These are phyloP conservation scores for Podaxis sp. DNA, from an alignment of 768 basidiomycete species.

Conservation along the genomic window DNA sequence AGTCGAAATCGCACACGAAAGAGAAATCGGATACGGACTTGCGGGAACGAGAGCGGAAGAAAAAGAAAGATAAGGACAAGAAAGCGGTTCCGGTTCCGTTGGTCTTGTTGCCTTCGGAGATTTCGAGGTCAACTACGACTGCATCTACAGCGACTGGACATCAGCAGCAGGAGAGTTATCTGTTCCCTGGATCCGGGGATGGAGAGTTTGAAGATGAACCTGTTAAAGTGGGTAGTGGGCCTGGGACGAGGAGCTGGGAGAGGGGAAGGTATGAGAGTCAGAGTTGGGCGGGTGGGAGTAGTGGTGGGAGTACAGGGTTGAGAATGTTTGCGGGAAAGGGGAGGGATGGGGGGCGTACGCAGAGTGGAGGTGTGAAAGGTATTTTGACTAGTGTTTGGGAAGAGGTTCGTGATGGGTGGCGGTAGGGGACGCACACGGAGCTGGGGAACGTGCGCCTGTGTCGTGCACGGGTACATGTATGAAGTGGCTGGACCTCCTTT, in stretches of 20 bases:
- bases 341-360: slow-evolving; percentile 79
- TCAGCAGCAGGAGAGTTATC: slow-evolving; percentile 47
- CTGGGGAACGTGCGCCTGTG: too few relatives aligned
- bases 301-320: slow-evolving; percentile 17
- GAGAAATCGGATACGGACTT: not conserved
- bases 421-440: too few relatives aligned
- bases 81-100: slow-evolving; percentile 39
- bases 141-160: slow-evolving; percentile 16
- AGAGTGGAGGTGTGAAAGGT: slow-evolving; percentile 84
- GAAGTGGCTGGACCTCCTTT: not conserved
- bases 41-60: slow-evolving; percentile 21
- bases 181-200: slow-evolving; percentile 60
- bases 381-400: slow-evolving; percentile 44
- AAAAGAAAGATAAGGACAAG: slow-evolving; percentile 31
- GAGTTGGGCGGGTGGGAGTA: slow-evolving; percentile 10
- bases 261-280: slow-evolving; percentile 15
- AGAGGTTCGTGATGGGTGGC: not conserved
- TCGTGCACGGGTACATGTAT: not conserved
- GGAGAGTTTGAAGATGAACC: slow-evolving; percentile 20
- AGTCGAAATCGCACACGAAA: slow-evolving; percentile 10
- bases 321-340: slow-evolving; percentile 75
- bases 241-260: slow-evolving; percentile 21
- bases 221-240: slow-evolving; percentile 17
- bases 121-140: not conserved
- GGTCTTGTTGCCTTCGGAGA: slow-evolving; percentile 33